Base-by-base conservation (phyloP, 805 yeast species). In the Kodamaea sagamina region DNA sequence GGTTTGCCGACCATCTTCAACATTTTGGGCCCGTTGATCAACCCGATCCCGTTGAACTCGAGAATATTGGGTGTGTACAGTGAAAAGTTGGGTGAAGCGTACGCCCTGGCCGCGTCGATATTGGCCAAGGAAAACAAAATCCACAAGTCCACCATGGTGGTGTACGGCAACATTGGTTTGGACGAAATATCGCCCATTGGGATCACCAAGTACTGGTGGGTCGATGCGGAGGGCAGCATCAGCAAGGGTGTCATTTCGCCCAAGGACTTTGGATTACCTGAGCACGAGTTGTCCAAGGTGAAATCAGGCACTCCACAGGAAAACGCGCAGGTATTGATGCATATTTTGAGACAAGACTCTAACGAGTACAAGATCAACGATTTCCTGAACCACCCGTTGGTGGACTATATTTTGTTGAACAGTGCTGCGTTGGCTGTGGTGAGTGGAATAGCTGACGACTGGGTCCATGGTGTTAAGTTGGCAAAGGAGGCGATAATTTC, bases 111-210 rank as follows among this genome's bases (percentile, higher is more conserved):
- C 1, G 87, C 89, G 1, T 70, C 81, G 6, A 66, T 73, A 43
- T 69, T 93, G 46, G 86, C 86, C 47, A 59, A 61, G 36, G 63
- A 67, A 26, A 68, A 69, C 16, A 69, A 71, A 6, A 69, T 71
- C 47, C 74, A 68, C 63, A 68, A 36, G 60, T 59, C 65, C 68
- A 86, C 95, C 1, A 78, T 90, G 79, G 86, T 93, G 15, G 99
- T 93, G 13, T 92, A 86, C 81, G 99, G 99, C 9, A 82, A 82
- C 41, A 79, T 86, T 38, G 96, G 97, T 0, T 70, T 93, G 22
- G 99, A 93, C 59, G 99, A 93, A 67, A 86, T 93, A 26, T 84
- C 97, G 1, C 97, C 97, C 2, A 79, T 84, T 22, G 98, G 97
- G 0, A 64, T 70, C 42, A 84, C 97, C 2, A 78, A 79, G 44